phyloP scores from a whole-genome alignment of 495 filamentous ascomycete genomes.

The Aspergillus campestris region DNA sequence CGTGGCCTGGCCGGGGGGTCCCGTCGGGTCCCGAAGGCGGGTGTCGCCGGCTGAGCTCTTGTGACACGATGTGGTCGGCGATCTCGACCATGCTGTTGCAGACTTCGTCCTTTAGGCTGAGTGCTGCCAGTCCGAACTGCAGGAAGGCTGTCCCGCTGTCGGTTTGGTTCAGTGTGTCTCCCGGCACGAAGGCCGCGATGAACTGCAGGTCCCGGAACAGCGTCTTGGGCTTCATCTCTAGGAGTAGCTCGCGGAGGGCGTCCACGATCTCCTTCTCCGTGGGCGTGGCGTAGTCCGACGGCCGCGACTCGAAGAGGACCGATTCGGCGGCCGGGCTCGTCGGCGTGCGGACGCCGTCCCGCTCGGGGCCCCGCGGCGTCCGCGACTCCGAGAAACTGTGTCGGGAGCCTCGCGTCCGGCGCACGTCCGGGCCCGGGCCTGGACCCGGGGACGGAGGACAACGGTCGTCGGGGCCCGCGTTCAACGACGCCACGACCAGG shows the following conservation, averaged over 20 bases:
- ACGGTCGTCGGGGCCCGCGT: conserved; percentile 39
- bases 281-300: conserved; percentile 31
- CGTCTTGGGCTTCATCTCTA: conserved; percentile 72
- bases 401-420: conserved; percentile 17
- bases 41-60: conserved; percentile 34
- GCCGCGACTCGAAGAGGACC: conserved; percentile 28
- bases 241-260: conserved; percentile 70
- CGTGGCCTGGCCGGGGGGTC: conserved; percentile 29
- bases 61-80: conserved; percentile 39
- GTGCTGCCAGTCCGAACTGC: conserved; percentile 81
- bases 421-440: conserved; percentile 10
- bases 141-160: conserved; percentile 89
- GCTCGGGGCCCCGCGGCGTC: conserved; percentile 5
- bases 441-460: conserved; percentile 25
- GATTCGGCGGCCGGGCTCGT: conserved; percentile 26
- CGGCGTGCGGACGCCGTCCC: conserved; percentile 12
- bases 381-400: conserved; percentile 30
- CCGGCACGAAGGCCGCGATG: conserved; percentile 85
- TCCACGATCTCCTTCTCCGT: conserved; percentile 60
- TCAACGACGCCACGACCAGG: conserved; percentile 67
- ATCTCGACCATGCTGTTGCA: conserved; percentile 84
- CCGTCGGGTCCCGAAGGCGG: conserved; percentile 32
- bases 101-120: conserved; percentile 83
- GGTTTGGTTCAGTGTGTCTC: conserved; percentile 71
- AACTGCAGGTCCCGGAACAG: conserved; percentile 94